phyloP scores from a whole-genome alignment of 495 filamentous ascomycete species.

The Penicillium cinerascens region DNA sequence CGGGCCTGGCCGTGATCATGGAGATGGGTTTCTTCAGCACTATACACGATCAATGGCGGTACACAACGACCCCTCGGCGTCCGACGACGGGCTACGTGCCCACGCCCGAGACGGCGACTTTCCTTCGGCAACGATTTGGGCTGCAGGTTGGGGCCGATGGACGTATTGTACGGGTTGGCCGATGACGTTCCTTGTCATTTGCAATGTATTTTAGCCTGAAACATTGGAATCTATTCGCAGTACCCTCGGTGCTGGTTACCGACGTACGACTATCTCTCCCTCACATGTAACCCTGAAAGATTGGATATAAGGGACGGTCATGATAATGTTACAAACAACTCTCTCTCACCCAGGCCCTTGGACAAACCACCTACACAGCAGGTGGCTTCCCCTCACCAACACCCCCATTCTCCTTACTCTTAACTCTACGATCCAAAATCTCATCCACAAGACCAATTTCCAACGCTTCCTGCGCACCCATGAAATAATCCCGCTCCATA shows the following conservation, averaged over 20 bases:
- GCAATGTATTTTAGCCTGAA: conserved; percentile 15
- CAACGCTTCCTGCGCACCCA: conserved; percentile 82
- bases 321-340: conserved; percentile 15
- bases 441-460: conserved; percentile 90
- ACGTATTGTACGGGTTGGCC: conserved; percentile 33
- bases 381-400: conserved; percentile 21
- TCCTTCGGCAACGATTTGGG: conserved; percentile 42
- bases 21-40: conserved; percentile 67
- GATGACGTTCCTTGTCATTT: conserved; percentile 10
- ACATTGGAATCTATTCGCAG: neutral
- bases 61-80: conserved; percentile 25
- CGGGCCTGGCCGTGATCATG: conserved; percentile 66
- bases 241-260: conserved; percentile 11
- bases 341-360: neutral
- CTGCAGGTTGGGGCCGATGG: conserved; percentile 40
- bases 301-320: neutral
- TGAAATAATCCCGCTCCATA: conserved; percentile 95
- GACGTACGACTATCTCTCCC: neutral
- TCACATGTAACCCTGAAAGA: neutral
- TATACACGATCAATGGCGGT: conserved; percentile 60
- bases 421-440: conserved; percentile 62
- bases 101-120: conserved; percentile 40
- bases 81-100: conserved; percentile 29
- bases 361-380: conserved; percentile 3
- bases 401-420: conserved; percentile 29